phyloP scores from a whole-genome alignment of 306 rosid genomes.

The Cucurbita moschata region DNA sequence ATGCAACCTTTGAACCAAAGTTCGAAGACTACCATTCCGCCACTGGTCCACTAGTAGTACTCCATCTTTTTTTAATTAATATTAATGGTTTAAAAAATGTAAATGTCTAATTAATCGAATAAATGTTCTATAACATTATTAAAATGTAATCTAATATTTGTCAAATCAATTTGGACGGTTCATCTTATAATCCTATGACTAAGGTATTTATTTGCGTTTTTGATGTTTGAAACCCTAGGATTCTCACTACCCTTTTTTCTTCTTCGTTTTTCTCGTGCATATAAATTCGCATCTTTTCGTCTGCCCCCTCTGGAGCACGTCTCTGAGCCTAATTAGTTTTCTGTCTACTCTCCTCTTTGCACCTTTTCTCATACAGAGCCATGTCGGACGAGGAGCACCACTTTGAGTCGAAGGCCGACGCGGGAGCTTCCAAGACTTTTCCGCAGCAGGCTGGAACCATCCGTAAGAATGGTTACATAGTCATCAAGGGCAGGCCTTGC shows the following conservation, averaged over 20 bases:
- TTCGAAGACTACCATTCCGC: too few species aligned
- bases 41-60: too few species aligned
- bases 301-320: neutral
- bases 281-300: neutral
- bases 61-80: too few species aligned
- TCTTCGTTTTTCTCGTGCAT: neutral
- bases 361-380: neutral
- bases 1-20: too few species aligned
- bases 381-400: conserved; percentile 99
- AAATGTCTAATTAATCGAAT: too few species aligned
- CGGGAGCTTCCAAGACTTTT: conserved; percentile 91
- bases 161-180: neutral
- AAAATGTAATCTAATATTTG: neutral
- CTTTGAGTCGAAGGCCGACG: conserved; percentile 90
- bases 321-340: neutral
- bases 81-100: too few species aligned
- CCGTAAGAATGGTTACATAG: conserved; percentile 88
- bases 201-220: neutral
- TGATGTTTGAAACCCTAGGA: neutral
- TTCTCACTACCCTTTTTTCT: neutral
- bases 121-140: too few species aligned
- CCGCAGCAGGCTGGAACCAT: conserved; percentile 98
- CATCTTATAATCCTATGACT: neutral
- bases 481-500: conserved; percentile 84
- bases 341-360: neutral